A percentile compares a stretch with the other conserved stretches of the same genome.
Evolutionary conservation across 75 land plant species (phyloP).

Genomic region (Isoetes taiwanensis): DNA sequence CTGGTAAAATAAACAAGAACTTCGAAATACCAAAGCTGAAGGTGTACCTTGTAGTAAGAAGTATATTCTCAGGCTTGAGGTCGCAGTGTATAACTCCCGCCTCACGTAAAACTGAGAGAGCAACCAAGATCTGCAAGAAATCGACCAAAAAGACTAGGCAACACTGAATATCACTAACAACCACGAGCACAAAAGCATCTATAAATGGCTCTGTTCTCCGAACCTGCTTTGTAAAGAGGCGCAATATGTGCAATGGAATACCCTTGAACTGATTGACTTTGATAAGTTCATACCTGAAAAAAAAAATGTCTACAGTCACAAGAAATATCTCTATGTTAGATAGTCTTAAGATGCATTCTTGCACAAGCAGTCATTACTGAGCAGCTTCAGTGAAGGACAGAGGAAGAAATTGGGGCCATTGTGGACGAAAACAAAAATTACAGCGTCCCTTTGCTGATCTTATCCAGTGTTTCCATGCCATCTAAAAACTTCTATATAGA

Average conservation of each 20-base stretch:
- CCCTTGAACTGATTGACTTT: conserved; percentile 64
- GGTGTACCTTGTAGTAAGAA: conserved; percentile 51
- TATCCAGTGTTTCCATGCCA: too few species aligned
- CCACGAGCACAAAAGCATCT: not conserved
- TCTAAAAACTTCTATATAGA: too few species aligned
- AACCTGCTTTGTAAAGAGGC: conserved; percentile 81
- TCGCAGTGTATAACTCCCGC: conserved; percentile 95
- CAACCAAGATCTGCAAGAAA: conserved; percentile 52
- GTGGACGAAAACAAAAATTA: too few species aligned
- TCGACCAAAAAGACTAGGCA: not conserved
- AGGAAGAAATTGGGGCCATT: too few species aligned
- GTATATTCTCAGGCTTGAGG: conserved; percentile 97
- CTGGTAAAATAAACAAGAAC: too few species aligned
- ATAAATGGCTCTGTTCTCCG: not conserved
- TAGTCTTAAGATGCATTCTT: too few species aligned
- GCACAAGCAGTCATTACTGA: too few species aligned
- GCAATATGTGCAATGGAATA: conserved; percentile 54
- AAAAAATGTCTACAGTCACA: not conserved
- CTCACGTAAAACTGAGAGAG: conserved; percentile 62
- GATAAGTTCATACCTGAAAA: conserved; percentile 69
- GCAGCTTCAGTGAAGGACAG: too few species aligned
- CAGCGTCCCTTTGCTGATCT: too few species aligned
- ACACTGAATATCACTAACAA: not conserved
- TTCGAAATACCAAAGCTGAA: too few species aligned
- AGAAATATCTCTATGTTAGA: too few species aligned